Base-by-base conservation (phyloP, 768 basidiomycete genomes). In the Guyanaporus albipodus region DNA sequence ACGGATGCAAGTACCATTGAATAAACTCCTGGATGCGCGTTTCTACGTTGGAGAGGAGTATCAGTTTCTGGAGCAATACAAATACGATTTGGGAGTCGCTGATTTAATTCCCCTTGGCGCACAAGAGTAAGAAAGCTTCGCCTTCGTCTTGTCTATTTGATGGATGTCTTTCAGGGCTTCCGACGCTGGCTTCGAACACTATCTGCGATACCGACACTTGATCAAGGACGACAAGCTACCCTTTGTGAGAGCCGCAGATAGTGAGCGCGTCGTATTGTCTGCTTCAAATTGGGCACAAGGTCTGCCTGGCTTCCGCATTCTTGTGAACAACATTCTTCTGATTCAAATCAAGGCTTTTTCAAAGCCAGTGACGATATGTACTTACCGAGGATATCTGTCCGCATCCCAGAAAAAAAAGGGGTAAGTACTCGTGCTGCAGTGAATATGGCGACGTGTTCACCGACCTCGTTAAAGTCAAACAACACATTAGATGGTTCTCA, bases 211-310 rank as follows among this genome's bases (percentile, higher is more conserved):
- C 60, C 46, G 59, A 0, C 56, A 69, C 24, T 63, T 87, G 5
- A 57, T 86, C 22, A 61, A 61, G 19, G 42, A 66, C 10, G 55
- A 68, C 6, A 69, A 72, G 42, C 44, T 78, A 2, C 85, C 85
- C 2, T 82, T 80, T 29, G 68, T 80, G 5, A 67, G 80, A 12
- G 67, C 79, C 0, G 73, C 76, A 1, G 71, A 74, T 14, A 73
- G 74, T 3, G 57, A 68, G 8, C 77, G 89, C 12, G 86, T 90
- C 4, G 70, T 88, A 4, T 63, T 75, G 15, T 82, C 84, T 17
- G 87, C 87, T 1, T 69, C 60, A 6, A 87, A 87, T 56, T 91
- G 89, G 87, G 72, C 73, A 2, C 67, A 70, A 48, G 88, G 87
- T 82, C 37, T 18, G 51, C 31, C 9, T 26, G 19, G 1, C 5